phyloP scores from a whole-genome alignment of 2,329 filamentous ascomycete genomes.

The Penicillium hesseltinei region DNA sequence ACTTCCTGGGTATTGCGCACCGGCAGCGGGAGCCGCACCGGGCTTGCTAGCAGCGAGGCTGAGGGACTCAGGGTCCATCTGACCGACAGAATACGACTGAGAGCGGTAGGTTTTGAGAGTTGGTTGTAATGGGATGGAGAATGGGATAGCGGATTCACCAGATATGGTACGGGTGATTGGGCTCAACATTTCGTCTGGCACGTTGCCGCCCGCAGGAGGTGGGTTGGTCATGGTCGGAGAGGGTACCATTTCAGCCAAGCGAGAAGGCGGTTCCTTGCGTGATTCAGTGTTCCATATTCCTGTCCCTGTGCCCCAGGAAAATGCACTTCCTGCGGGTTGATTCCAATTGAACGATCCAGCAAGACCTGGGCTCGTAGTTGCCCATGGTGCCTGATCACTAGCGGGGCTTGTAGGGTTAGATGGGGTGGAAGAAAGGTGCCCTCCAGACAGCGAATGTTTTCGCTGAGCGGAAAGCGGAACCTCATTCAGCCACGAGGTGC shows the following conservation, averaged over 20 bases:
- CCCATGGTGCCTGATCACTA: slow-evolving; percentile 57
- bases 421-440: slow-evolving; percentile 72
- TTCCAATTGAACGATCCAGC: slow-evolving; percentile 45
- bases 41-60: slow-evolving; percentile 35
- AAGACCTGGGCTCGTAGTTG: slow-evolving; percentile 37
- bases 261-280: slow-evolving; percentile 72
- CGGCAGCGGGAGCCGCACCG: slow-evolving; percentile 21
- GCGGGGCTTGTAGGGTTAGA: slow-evolving; percentile 81
- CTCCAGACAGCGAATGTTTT: slow-evolving; percentile 73
- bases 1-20: slow-evolving; percentile 25
- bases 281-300: slow-evolving; percentile 78
- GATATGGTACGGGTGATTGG: slow-evolving; percentile 44
- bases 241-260: slow-evolving; percentile 70
- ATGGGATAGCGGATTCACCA: slow-evolving; percentile 66
- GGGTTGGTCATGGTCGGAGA: slow-evolving; percentile 66
- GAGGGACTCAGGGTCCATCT: slow-evolving; percentile 68
- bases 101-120: slow-evolving; percentile 92
- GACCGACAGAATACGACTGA: slow-evolving; percentile 93
- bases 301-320: slow-evolving; percentile 72
- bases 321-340: slow-evolving; percentile 48
- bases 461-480: slow-evolving; percentile 66
- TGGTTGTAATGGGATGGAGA: slow-evolving; percentile 82
- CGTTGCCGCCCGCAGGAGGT: slow-evolving; percentile 45
- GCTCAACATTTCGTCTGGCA: slow-evolving; percentile 55
- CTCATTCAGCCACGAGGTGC: slow-evolving; percentile 85